phyloP scores from a whole-genome alignment of 352 stramenopile genomes.

The Pythium angustatum region DNA sequence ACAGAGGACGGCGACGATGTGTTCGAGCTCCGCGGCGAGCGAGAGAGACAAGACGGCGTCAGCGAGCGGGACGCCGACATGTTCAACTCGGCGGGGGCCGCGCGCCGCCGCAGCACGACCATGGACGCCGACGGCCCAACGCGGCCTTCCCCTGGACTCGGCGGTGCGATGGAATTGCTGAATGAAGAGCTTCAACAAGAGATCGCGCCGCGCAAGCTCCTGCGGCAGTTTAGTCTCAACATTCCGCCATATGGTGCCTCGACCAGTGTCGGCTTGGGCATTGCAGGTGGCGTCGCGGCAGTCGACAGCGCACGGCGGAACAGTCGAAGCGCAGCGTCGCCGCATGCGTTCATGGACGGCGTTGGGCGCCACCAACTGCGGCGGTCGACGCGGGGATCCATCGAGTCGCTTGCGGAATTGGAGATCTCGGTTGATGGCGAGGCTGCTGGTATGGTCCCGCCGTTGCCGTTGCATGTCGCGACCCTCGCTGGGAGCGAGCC shows the following conservation, averaged over 20 bases:
- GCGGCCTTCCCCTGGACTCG: neutral
- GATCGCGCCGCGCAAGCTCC: conserved; percentile 62
- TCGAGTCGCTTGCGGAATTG: conserved; percentile 24
- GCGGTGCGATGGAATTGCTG: conserved; percentile 44
- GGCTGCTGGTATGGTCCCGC: neutral
- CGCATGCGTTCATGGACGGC: conserved; percentile 43
- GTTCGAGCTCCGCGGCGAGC: too few species aligned
- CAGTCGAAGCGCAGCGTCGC: conserved; percentile 34
- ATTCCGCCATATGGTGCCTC: conserved; percentile 43
- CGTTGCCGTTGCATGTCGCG: neutral
- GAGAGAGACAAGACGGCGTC: too few species aligned
- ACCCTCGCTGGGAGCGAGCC: neutral
- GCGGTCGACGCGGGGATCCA: conserved; percentile 39
- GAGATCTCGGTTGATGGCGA: conserved; percentile 10
- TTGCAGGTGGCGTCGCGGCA: neutral
- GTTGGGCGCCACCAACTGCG: conserved; percentile 64
- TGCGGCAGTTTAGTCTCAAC: conserved; percentile 81
- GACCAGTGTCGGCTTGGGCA: conserved; percentile 16
- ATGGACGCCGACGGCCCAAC: neutral
- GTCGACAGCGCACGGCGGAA: conserved; percentile 21
- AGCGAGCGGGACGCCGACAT: neutral
- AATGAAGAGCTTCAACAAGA: conserved; percentile 70
- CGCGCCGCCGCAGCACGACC: neutral
- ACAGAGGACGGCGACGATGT: conserved; percentile 1
- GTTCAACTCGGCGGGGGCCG: neutral